Evolutionary conservation across 2,329 filamentous ascomycete genomes (phyloP), one percentile per base, ranked within the genome.

Genomic region (Clathrospora elynae): DNA sequence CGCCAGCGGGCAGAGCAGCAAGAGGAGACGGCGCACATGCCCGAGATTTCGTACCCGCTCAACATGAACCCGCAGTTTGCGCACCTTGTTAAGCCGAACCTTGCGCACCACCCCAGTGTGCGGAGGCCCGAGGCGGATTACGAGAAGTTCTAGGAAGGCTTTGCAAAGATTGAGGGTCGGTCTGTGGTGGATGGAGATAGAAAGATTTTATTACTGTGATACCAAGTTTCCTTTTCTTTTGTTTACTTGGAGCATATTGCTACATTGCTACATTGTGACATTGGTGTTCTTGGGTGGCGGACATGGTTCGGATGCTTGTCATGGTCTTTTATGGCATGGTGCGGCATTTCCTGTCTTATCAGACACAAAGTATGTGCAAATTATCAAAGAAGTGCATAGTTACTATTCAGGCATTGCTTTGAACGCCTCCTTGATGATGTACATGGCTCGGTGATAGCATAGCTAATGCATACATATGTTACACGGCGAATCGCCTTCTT

Each of bases 21-120:
- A 30, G 71, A 70, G 58, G 68, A 73, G 48, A 71, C 69, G 35
- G 76, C 66, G 33, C 71, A 67, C 19, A 65, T 77, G 54, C 68
- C 76, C 33, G 77, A 80, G 49, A 84, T 86, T 53, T 82, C 79
- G 1, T 73, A 71, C 7, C 81, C 82, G 0, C 66, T 81, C 44
- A 74, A 77, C 39, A 72, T 74, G 19, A 77, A 80, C 46, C 72
- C 74, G n/a, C 73, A 78, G 57, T 78, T 76, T 59, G 71, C 76
- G 19, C 77, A 79, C 54, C 75, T 83, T 26, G 70, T 77, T 33
- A 71, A 75, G 53, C 82, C 82, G 2, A 75, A 83, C 54, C 67
- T 79, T 39, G 78, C 80, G 3, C 74, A 82, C 56, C 81, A 84
- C 73, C 81, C 55, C 2, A 69, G 66, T 20, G 46, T 58, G 12